A percentile compares a stretch with the other conserved stretches of the same genome.
These are phyloP conservation scores for Medicago arabica DNA, from an alignment of 306 rosid genomes.

Conservation along the genomic window DNA sequence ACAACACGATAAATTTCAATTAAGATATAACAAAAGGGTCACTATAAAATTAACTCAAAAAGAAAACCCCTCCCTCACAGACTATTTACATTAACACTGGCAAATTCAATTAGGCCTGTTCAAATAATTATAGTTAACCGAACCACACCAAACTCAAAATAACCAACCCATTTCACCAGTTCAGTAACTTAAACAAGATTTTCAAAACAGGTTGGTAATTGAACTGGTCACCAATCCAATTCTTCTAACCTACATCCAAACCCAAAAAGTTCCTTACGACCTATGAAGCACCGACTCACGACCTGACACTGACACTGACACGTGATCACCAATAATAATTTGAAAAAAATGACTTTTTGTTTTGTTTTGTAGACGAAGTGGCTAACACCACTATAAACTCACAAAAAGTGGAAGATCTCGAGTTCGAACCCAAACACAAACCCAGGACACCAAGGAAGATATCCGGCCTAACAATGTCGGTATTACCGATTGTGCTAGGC, in stretches of 20 bases:
- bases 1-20: conserved; percentile 24
- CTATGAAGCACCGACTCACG: too few species aligned
- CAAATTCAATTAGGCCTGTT: conserved; percentile 4
- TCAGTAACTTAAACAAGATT: neutral
- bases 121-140: neutral
- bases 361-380: too few species aligned
- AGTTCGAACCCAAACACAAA: too few species aligned
- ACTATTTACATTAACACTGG: neutral
- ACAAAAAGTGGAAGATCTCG: too few species aligned
- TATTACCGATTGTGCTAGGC: too few species aligned
- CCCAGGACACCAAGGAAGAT: too few species aligned
- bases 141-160: neutral
- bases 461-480: too few species aligned
- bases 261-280: neutral
- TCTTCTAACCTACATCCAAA: neutral
- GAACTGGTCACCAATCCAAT: neutral
- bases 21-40: neutral
- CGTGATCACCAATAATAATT: too few species aligned
- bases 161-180: neutral
- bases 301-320: too few species aligned
- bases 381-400: too few species aligned
- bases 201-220: neutral
- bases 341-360: too few species aligned
- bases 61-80: conserved; percentile 8
- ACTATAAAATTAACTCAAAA: neutral